Percentiles rank a stretch among this genome's conserved stretches.
These are phyloP conservation scores for Ensete ventricosum DNA, from an alignment of 176 grass and related monocot species.

Conservation along the genomic window DNA sequence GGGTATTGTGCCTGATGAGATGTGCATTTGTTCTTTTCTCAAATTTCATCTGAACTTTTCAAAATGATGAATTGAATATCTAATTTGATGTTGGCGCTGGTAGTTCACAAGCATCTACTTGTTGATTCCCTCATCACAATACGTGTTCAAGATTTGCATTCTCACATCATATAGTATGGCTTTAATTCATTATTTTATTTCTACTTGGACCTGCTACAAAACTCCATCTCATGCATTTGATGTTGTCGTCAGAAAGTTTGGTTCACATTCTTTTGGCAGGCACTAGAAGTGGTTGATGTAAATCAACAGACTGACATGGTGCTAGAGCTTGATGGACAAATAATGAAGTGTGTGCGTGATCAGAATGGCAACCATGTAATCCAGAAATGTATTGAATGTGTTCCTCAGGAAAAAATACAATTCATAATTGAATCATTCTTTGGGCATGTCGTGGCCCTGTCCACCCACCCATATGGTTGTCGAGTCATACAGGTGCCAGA, in stretches of 20 bases:
- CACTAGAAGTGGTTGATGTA: constrained; percentile 79
- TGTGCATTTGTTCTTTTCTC: too few relatives aligned
- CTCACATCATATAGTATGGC: not conserved
- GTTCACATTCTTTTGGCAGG: constrained; percentile 33
- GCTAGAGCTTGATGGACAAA: constrained; percentile 65
- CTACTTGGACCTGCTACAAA: not conserved
- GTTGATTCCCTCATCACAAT: too few relatives aligned
- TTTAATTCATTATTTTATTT: not conserved
- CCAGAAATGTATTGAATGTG: constrained; percentile 95
- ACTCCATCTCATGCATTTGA: not conserved
- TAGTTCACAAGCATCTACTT: too few relatives aligned
- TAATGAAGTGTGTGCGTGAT: constrained; percentile 85
- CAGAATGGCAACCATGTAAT: constrained; percentile 98
- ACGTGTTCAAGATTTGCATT: too few relatives aligned
- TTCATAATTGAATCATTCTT: constrained; percentile 85
- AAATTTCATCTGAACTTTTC: too few relatives aligned
- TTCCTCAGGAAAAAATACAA: constrained; percentile 70
- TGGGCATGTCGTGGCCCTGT: constrained; percentile 73
- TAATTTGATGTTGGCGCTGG: too few relatives aligned
- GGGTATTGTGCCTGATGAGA: too few relatives aligned
- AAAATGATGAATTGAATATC: too few relatives aligned
- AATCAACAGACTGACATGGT: constrained; percentile 82
- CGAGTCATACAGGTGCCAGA: constrained; percentile 83
- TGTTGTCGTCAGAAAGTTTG: not conserved
- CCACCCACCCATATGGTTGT: constrained; percentile 95